These are phyloP conservation scores for Lentinula raphanica DNA, from an alignment of 768 basidiomycete species.

Conservation along the genomic window DNA sequence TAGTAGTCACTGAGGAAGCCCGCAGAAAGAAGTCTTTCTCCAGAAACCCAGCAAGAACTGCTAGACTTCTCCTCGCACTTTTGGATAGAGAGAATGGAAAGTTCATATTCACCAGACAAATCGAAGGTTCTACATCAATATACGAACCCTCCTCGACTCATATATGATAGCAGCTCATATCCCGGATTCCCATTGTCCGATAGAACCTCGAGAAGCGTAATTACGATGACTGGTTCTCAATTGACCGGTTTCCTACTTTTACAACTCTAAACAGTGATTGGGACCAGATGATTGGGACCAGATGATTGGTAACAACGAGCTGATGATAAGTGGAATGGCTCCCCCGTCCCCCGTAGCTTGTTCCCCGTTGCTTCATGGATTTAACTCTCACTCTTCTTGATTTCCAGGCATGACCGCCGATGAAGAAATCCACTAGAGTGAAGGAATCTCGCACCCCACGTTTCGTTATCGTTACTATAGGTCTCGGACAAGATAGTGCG, in stretches of 20 bases:
- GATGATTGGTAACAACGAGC: background rate
- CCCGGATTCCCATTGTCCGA: too few relatives aligned
- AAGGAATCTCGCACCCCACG: constrained; percentile 66
- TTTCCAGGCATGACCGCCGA: background rate
- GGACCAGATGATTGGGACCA: background rate
- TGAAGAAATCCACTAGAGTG: background rate
- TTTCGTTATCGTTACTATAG: constrained; percentile 78
- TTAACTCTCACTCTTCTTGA: background rate
- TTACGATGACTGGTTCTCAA: constrained; percentile 68
- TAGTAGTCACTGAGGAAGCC: too few relatives aligned
- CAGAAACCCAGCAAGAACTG: too few relatives aligned
- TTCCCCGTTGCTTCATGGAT: background rate
- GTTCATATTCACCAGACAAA: too few relatives aligned
- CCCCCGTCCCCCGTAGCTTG: background rate
- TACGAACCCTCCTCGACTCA: too few relatives aligned
- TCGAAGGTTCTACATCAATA: too few relatives aligned
- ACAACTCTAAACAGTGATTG: background rate
- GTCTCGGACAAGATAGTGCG: constrained; percentile 89
- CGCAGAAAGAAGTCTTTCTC: too few relatives aligned
- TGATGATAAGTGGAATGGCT: background rate
- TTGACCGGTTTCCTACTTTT: background rate
- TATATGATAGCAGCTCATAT: too few relatives aligned
- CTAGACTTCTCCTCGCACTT: too few relatives aligned
- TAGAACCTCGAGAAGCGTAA: too few relatives aligned
- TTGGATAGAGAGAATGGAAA: too few relatives aligned